Evolutionary conservation across 441 rosid genomes (phyloP), one percentile per base, ranked within the genome.

Genomic region (Euphorbia corollata): DNA sequence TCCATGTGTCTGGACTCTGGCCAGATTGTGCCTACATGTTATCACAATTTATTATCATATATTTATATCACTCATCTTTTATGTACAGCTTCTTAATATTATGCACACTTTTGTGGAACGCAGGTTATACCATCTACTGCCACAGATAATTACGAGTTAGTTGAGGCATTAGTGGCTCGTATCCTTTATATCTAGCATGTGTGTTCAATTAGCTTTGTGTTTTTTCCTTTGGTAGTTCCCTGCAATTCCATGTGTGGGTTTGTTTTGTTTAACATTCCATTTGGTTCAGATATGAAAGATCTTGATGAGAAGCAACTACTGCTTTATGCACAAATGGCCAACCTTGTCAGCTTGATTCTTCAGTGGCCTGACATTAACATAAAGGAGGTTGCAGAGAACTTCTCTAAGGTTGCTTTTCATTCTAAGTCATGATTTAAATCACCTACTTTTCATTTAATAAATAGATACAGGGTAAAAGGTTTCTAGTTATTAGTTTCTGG

Each of bases 281-380:
- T 70, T 76, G 73, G 62, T 61, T 57, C 77, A 88, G 99, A 94
- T 64, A 85, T 94, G 82, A 79, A 84, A 47, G 87, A 84, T 67
- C 74, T 88, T 65, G 86, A 89, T 70, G 93, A 94, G 81, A 83
- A 89, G 84, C 97, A 85, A 75, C 80, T 88, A 72, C 67, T 94
- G 79, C 81, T 91, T 38, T 94, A 91, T 78, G 99, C 97, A 6
- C 97, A 89, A 80, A 94, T 91, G 96, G 97, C 98, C 63, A 89
- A 84, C 82, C 96, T 94, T 72, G 87, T 94, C 65, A 82, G 79
- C 76, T 77, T 81, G 84, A 84, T 91, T 73, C 91, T 94, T 72
- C 96, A 80, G 22, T 75, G 75, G 85, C 92, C 88, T 20, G 84
- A 81, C 60, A 70, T 83, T 54, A 75, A 78, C 78, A 75, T 91